A percentile compares a stretch with the other conserved stretches of the same genome.
phyloP scores from a whole-genome alignment of 2,329 filamentous ascomycete genomes.

The Metarhizium humberi region DNA sequence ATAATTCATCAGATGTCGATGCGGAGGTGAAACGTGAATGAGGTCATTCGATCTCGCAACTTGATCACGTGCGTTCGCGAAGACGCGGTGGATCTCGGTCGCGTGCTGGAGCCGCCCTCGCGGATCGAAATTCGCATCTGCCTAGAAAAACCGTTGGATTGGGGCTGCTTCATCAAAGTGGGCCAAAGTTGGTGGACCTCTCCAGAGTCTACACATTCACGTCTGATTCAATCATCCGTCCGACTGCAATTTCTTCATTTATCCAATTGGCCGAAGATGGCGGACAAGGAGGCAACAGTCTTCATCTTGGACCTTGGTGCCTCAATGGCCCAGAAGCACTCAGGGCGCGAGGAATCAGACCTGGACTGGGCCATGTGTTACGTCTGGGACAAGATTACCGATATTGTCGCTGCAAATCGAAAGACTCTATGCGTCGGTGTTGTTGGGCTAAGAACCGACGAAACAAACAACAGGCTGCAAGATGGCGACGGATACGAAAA shows the following conservation, averaged over 20 bases:
- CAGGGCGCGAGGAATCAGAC: conserved; percentile 67
- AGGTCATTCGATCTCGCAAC: conserved; percentile 3
- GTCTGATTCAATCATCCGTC: not conserved
- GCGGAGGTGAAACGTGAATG: not conserved
- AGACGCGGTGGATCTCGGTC: conserved; percentile 13
- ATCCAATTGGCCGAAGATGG: conserved; percentile 46
- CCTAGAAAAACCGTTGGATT: conserved; percentile 7
- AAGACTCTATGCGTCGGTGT: conserved; percentile 67
- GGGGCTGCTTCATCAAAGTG: not conserved
- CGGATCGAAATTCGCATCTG: conserved; percentile 3
- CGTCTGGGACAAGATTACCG: conserved; percentile 82
- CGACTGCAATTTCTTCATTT: not conserved
- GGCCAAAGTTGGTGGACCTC: not conserved
- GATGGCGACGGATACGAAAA: conserved; percentile 69
- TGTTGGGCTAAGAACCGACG: conserved; percentile 73
- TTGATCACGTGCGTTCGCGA: conserved; percentile 23
- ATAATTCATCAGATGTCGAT: not conserved
- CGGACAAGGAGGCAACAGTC: conserved; percentile 84
- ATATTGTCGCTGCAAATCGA: conserved; percentile 57
- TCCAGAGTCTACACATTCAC: not conserved
- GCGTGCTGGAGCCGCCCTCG: not conserved
- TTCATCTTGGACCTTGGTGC: conserved; percentile 83
- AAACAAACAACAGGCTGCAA: conserved; percentile 58
- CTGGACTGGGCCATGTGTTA: conserved; percentile 87
- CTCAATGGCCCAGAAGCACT: conserved; percentile 68